A percentile compares a stretch with the other conserved stretches of the same genome.
Evolutionary conservation across 2,329 filamentous ascomycete genomes (phyloP).

Genomic region (Talaromyces albobiverticillius): DNA sequence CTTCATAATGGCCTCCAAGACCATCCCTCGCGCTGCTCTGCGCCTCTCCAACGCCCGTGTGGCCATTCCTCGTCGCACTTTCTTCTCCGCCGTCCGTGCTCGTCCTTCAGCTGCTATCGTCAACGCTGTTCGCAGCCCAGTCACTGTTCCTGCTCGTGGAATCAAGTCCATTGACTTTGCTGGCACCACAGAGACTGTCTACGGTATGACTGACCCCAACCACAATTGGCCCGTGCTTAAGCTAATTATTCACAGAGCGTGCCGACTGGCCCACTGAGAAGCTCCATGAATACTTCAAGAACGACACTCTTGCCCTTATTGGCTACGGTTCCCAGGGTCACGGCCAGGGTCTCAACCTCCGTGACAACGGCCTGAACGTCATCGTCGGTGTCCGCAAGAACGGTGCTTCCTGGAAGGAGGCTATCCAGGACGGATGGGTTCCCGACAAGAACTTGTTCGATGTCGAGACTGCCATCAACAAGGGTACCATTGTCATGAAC

Average conservation of each 20-base stretch:
- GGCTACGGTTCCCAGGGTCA: conserved; percentile 98
- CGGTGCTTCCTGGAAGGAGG: conserved; percentile 97
- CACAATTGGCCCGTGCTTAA: background rate
- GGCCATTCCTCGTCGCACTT: conserved; percentile 56
- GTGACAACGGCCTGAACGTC: conserved; percentile 99
- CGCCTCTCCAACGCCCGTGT: conserved; percentile 45
- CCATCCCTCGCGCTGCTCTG: conserved; percentile 56
- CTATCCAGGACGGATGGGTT: conserved; percentile 94
- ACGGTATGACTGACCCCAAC: conserved; percentile 31
- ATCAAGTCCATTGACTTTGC: conserved; percentile 99
- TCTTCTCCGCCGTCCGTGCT: conserved; percentile 54
- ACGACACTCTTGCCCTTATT: conserved; percentile 98
- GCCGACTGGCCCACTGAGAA: conserved; percentile 98
- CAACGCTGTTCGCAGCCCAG: conserved; percentile 44
- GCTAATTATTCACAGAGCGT: conserved; percentile 65
- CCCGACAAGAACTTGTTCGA: conserved; percentile 99
- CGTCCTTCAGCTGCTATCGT: conserved; percentile 50
- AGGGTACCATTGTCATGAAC: conserved; percentile 98
- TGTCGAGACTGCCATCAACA: conserved; percentile 90
- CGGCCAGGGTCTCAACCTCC: conserved; percentile 98
- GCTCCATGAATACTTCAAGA: conserved; percentile 99
- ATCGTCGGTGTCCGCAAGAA: conserved; percentile 98
- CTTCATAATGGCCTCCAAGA: conserved; percentile 47
- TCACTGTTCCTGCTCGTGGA: conserved; percentile 61
- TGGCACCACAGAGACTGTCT: conserved; percentile 90